Evolutionary conservation across 306 rosid genomes (phyloP).

Genomic region (apple (Malus domestica)): DNA sequence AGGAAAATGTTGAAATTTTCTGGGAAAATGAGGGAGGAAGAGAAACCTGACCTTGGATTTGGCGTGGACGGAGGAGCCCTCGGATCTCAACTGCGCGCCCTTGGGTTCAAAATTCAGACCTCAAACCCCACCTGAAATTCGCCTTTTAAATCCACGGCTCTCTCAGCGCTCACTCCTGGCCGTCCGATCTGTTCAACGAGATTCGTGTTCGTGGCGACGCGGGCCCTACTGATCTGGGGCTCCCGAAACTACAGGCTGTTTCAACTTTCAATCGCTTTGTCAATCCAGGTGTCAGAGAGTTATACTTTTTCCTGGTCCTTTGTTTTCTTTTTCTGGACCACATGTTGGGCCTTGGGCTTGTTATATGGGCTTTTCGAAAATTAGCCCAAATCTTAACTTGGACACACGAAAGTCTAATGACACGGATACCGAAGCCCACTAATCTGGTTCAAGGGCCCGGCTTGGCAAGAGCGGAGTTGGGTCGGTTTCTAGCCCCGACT

Average conservation of each 20-base stretch:
- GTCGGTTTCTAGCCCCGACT: neutral
- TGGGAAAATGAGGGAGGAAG: neutral
- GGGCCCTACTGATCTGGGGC: constrained; percentile 21
- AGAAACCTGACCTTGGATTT: constrained; percentile 21
- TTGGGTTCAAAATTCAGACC: constrained; percentile 29
- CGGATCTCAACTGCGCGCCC: constrained; percentile 31
- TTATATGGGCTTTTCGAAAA: neutral
- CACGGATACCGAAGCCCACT: neutral
- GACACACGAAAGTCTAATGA: neutral
- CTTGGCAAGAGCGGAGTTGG: neutral
- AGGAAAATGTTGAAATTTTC: neutral
- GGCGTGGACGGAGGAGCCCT: constrained; percentile 3
- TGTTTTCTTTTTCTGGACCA: neutral
- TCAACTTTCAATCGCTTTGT: neutral
- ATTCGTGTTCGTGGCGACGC: constrained; percentile 25
- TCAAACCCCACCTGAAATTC: constrained; percentile 6
- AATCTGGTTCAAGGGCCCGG: neutral
- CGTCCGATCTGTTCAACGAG: constrained; percentile 18
- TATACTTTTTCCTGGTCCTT: neutral
- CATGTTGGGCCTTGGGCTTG: neutral
- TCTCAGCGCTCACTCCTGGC: constrained; percentile 1
- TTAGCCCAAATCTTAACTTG: neutral
- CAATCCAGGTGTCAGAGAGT: constrained; percentile 9
- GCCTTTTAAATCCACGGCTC: constrained; percentile 15
- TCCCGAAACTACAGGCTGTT: constrained; percentile 19